Percentiles rank a stretch among this genome's conserved stretches.
These are phyloP conservation scores for Cryptococcus wingfieldii DNA, from an alignment of 1,284 basidiomycete genomes.

Conservation along the genomic window DNA sequence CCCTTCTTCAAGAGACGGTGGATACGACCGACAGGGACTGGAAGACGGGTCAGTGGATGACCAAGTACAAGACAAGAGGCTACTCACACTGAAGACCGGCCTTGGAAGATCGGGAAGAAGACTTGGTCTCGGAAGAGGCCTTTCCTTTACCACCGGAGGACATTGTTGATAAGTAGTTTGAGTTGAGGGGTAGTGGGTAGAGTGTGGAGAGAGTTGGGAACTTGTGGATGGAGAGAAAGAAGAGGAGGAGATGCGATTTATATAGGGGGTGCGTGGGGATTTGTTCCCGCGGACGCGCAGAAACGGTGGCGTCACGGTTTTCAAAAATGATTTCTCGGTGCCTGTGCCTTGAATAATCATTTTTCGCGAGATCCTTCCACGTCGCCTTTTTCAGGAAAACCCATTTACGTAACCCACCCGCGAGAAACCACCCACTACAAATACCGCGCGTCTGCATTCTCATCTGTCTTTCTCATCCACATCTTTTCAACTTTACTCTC, in stretches of 20 bases:
- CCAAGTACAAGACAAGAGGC: not conserved
- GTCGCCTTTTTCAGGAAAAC: not conserved
- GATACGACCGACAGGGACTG: conserved; percentile 78
- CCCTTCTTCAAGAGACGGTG: conserved; percentile 80
- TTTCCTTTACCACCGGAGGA: conserved; percentile 56
- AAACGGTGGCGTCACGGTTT: conserved; percentile 1
- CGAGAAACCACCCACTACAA: conserved; percentile 2
- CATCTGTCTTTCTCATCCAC: conserved; percentile 1
- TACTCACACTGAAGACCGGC: conserved; percentile 66
- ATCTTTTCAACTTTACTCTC: conserved; percentile 12
- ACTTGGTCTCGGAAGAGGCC: conserved; percentile 52
- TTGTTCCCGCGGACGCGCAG: not conserved
- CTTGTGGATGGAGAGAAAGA: conserved; percentile 16
- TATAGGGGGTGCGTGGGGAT: not conserved
- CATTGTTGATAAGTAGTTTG: conserved; percentile 51
- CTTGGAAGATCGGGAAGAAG: conserved; percentile 71
- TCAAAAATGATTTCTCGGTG: conserved; percentile 1
- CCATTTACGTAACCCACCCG: conserved; percentile 3
- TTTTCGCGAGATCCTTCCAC: not conserved
- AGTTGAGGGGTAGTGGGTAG: conserved; percentile 15
- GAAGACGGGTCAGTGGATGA: conserved; percentile 29
- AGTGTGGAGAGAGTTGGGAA: conserved; percentile 7
- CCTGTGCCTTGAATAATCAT: too few species aligned
- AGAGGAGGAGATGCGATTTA: conserved; percentile 4
- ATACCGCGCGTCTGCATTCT: conserved; percentile 7